phyloP scores from a whole-genome alignment of 2,329 filamentous ascomycete species.

The Pseudonectria buxi region DNA sequence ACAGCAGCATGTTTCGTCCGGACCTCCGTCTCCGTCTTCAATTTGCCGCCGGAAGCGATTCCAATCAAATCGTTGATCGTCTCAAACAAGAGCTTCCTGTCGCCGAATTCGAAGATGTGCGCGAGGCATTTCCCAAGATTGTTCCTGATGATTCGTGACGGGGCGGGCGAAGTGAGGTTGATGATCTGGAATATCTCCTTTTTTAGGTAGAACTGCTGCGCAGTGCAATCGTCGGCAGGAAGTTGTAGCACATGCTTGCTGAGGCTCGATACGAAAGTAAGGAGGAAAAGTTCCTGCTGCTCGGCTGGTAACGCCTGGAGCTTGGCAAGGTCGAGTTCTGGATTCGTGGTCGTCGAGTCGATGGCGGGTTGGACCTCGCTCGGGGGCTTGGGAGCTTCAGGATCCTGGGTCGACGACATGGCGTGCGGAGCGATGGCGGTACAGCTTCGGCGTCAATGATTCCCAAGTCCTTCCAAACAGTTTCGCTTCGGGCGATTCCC shows the following conservation, averaged over 20 bases:
- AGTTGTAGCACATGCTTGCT: conserved; percentile 72
- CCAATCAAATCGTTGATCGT: conserved; percentile 81
- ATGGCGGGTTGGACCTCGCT: conserved; percentile 26
- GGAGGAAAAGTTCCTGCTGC: conserved; percentile 90
- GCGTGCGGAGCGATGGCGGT: conserved; percentile 7
- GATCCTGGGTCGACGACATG: conserved; percentile 33
- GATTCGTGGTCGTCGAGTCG: conserved; percentile 45
- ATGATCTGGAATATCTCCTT: conserved; percentile 92
- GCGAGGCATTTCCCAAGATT: conserved; percentile 80
- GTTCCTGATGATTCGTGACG: conserved; percentile 83
- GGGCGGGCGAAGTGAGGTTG: conserved; percentile 73
- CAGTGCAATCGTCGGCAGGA: conserved; percentile 70
- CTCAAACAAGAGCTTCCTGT: conserved; percentile 88
- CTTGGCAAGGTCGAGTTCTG: conserved; percentile 84
- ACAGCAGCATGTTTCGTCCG: conserved; percentile 81
- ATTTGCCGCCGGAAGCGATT: conserved; percentile 67
- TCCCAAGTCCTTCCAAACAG: conserved; percentile 4
- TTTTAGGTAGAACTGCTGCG: conserved; percentile 87
- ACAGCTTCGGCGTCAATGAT: conserved; percentile 15
- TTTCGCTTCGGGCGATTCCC: conserved; percentile 5
- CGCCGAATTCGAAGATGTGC: conserved; percentile 75
- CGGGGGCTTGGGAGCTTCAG: conserved; percentile 27
- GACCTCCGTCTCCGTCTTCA: conserved; percentile 66
- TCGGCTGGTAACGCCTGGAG: conserved; percentile 84
- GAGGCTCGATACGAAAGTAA: conserved; percentile 80